Base-by-base conservation (phyloP, 2,329 filamentous ascomycete genomes). In the Fusarium proliferatum region DNA sequence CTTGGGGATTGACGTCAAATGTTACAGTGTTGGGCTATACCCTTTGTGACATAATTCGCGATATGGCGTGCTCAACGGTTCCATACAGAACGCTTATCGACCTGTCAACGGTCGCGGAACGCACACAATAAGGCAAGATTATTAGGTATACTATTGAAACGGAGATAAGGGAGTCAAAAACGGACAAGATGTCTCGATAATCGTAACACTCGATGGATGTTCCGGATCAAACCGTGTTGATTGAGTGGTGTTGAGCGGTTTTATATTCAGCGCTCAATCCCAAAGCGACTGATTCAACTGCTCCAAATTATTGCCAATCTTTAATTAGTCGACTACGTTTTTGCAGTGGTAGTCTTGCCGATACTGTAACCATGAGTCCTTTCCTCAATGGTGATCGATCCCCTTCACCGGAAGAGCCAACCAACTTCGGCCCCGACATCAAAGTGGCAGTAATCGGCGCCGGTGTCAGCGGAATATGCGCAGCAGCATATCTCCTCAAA, bases 371-470 rank as follows among this genome's bases (percentile, higher is more conserved):
- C 0, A 48, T 77, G 75, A 73, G 71, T 57, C 73, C 75, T 26
- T 70, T 48, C 43, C 56, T 67, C 3, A 59, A 42, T 2, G 71
- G 68, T 15, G 67, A 62, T 12, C 52, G 46, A 36, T 65, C 63
- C 15, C 51, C 73, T 15, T 36, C 67, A 0, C 42, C 61, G 0
- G 34, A 61, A 23, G 53, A 39, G 6, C 4, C 59, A 1, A 17
- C 17, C 34, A 63, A 52, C 2, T 78, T 78, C 12, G 53, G 73
- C 4, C 64, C 59, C 0, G 61, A 51, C 0, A 71, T 60, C 34
- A 71, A 64, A 49, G 82, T 84, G 2, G 83, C 82, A 1, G 81
- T 85, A 4, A 77, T 85, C 42, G 83, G 83, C 8, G 81, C 83
- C 9, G 83, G 83, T 4, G 81, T 84, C 28, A 84, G 82, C 51